Percentiles rank a stretch among this genome's conserved stretches.
Evolutionary conservation across 805 yeast species (phyloP).

Genomic region (Komagataella mondaviorum): DNA sequence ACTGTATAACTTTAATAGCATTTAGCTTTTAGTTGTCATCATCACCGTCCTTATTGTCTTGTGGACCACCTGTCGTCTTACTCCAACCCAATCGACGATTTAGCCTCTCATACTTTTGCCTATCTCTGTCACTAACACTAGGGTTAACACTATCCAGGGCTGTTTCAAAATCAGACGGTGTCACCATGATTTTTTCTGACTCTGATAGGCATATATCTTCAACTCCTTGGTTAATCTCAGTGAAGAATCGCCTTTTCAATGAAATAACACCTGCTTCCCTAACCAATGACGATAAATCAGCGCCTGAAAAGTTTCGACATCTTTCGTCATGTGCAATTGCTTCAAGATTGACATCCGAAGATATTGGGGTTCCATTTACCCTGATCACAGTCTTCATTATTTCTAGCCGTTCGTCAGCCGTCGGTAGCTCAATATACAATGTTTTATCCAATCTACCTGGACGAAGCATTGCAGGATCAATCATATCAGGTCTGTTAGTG

Average conservation of each 20-base stretch:
- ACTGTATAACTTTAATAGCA: not conserved
- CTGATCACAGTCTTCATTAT: constrained; percentile 66
- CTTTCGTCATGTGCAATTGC: constrained; percentile 60
- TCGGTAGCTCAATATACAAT: constrained; percentile 80
- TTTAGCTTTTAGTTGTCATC: not conserved
- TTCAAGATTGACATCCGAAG: constrained; percentile 42
- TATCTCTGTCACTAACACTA: constrained; percentile 78
- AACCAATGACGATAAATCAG: constrained; percentile 83
- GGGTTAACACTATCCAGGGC: constrained; percentile 77
- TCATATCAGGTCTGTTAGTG: constrained; percentile 95
- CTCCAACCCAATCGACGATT: constrained; percentile 71
- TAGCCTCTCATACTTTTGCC: constrained; percentile 61
- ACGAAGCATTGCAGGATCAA: constrained; percentile 94
- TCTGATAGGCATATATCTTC: constrained; percentile 23
- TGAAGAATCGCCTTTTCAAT: constrained; percentile 60
- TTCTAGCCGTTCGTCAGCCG: constrained; percentile 63
- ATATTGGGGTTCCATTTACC: constrained; percentile 66
- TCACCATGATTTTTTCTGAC: constrained; percentile 34
- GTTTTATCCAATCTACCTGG: constrained; percentile 96
- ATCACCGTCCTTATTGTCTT: not conserved
- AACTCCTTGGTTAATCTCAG: constrained; percentile 31
- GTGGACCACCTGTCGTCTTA: constrained; percentile 9
- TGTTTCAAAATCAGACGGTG: constrained; percentile 46
- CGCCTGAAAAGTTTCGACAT: constrained; percentile 89
- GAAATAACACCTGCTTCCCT: constrained; percentile 92